Evolutionary conservation across 306 rosid genomes (phyloP), one percentile per base, ranked within the genome.

Genomic region (Castanea crenata): DNA sequence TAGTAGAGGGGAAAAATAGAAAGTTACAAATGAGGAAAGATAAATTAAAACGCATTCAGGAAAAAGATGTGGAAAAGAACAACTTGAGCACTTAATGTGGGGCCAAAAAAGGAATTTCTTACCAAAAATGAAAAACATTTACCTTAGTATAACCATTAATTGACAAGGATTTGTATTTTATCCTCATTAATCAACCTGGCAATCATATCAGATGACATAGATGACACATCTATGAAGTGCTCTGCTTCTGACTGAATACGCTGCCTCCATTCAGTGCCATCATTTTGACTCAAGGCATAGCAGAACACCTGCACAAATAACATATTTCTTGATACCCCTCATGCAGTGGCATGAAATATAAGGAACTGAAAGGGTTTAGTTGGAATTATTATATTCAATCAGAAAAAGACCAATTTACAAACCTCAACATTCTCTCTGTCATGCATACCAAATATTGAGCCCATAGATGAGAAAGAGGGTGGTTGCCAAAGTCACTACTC

Each of bases 61-160:
- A 35, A 34, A 34, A 34, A 4, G 51, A 65, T 23, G 15, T 9
- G 23, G 27, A 8, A 67, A 14, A 31, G 52, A 67, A 67, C 38
- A 67, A 19, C 52, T 14, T 34, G 52, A 67, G 27, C 72, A 14
- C 38, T 67, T n/a, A 15, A 63, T 16, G 12, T 49, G 54, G 54
- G 54, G 19, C 14, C 0, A 31, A 29, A 63, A 61, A 4, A 31
- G 9, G 44, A 41, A 64, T 32, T 64, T 5, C 44, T 29, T 31
- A 75, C 73, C 77, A 49, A 56, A 52, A 27, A 16, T 29, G n/a
- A 62, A 52, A 10, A 38, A 76, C 27, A 46, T 49, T 78, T 79
- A 93, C 99, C 98, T 96, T 96, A 25, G 99, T 96, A 86, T 96
- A 96, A 25, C 99, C 99, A 87, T 96, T 96, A 72, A 83, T 96